These are phyloP conservation scores for Sclerotinia sclerotiorum DNA, from an alignment of 2,329 filamentous ascomycete species.

Conservation along the genomic window DNA sequence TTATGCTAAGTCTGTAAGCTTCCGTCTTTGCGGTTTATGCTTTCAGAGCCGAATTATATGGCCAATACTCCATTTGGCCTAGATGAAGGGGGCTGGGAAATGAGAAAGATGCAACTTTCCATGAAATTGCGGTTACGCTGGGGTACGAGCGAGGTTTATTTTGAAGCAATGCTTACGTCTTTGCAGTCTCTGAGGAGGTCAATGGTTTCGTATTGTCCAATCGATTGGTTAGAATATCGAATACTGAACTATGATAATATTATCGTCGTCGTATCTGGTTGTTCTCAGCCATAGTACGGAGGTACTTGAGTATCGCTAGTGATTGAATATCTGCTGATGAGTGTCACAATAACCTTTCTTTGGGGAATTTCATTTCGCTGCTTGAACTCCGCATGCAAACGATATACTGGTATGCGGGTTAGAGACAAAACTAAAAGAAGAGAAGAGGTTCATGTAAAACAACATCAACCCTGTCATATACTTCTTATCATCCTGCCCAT, in stretches of 20 bases:
- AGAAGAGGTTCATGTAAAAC: background rate
- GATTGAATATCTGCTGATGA: background rate
- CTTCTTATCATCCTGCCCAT: background rate
- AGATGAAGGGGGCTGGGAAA: conserved; percentile 3
- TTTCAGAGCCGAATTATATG: background rate
- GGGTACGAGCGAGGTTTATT: conserved; percentile 1
- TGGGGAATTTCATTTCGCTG: background rate
- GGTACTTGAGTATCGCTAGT: background rate
- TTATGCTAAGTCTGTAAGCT: conserved; percentile 1
- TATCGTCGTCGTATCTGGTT: conserved; percentile 1
- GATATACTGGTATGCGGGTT: background rate
- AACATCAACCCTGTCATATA: background rate
- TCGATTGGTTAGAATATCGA: background rate
- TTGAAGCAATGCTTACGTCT: background rate
- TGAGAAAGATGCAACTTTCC: conserved; percentile 4
- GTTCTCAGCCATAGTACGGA: background rate
- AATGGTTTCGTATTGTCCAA: background rate
- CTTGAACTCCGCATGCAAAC: background rate
- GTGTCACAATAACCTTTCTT: background rate
- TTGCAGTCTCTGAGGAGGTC: background rate
- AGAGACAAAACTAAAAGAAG: background rate
- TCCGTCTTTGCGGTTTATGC: background rate
- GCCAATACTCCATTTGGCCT: background rate
- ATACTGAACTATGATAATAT: background rate
- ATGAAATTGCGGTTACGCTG: conserved; percentile 9